These are phyloP conservation scores for Saccharum spontaneum DNA, from an alignment of 176 grass and related monocot genomes.

Conservation along the genomic window DNA sequence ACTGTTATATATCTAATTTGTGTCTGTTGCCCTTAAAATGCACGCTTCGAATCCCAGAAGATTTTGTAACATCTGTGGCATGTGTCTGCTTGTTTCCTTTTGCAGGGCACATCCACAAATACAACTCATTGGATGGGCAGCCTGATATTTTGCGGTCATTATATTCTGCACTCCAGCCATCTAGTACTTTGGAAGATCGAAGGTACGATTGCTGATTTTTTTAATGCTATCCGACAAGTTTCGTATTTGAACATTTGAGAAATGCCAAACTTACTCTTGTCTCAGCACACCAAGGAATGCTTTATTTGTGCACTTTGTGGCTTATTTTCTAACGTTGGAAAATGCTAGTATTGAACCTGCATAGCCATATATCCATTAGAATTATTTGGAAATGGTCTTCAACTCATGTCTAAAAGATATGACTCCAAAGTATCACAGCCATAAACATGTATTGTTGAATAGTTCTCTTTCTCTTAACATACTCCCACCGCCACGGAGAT, in stretches of 20 bases:
- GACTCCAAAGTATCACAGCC: neutral
- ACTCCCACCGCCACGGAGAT: neutral
- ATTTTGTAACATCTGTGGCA: constrained; percentile 21
- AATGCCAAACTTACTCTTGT: neutral
- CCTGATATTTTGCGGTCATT: constrained; percentile 90
- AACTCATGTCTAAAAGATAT: constrained; percentile 10
- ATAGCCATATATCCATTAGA: constrained; percentile 14
- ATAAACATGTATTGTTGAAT: neutral
- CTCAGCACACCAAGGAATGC: neutral
- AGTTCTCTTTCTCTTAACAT: constrained; percentile 4
- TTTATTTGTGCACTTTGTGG: neutral
- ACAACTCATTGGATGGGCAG: constrained; percentile 81
- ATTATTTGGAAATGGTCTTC: constrained; percentile 12
- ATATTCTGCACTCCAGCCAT: constrained; percentile 93
- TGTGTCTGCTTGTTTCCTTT: constrained; percentile 32
- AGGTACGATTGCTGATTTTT: constrained; percentile 47
- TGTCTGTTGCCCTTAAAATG: neutral
- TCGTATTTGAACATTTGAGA: constrained; percentile 7
- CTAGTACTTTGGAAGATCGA: constrained; percentile 68
- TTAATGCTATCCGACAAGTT: neutral
- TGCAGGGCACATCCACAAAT: constrained; percentile 86
- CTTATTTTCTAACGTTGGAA: neutral
- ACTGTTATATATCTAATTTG: neutral
- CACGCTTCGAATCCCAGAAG: neutral
- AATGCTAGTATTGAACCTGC: neutral